Evolutionary conservation across 2,329 filamentous ascomycete genomes (phyloP), one percentile per base, ranked within the genome.

Genomic region (Aureobasidium sp.): DNA sequence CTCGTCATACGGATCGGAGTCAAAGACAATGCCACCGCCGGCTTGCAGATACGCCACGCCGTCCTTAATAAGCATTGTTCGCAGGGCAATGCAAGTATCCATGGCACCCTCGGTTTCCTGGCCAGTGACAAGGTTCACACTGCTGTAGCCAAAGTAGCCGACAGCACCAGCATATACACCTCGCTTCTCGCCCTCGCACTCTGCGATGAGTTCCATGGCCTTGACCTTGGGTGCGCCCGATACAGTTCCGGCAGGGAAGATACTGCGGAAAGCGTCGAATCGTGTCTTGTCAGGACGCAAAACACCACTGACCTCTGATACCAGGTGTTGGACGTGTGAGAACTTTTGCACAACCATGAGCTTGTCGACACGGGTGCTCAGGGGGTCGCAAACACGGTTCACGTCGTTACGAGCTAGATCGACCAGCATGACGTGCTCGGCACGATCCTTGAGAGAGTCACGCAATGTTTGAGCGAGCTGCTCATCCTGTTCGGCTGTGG

Each of bases 391-490:
- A 25, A 99, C 90, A 53, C 94, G 87, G 78, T 97, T 97, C 68
- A 99, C 86, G 75, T 99, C 94, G 80, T 99, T 97, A 63, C 94
- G 86, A 14, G 94, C 94, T 62, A 97, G 81, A 74, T 99, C 93
- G 51, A 97, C 94, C 68, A 99, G 80, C 94, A 99, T 99, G 70
- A 97, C 92, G 79, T 97, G 91, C 78, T 96, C 90, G 56, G 90
- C 90, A 59, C 90, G 86, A 78, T 99, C 94, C 77, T 99, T 97
- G 67, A 96, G 81, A 61, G 87, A 95, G 69, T 79, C 84, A 52
- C 86, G 84, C 63, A 96, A 84, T 75, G 91, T 88, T 49, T 86
- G 81, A 11, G 92, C 91, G 29, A 97, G 84, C 17, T 78, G 79
- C 67, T 88, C 86, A 72, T 99, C 94, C 71, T 97, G 90, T 71